Conservation (phyloP, 2,329 filamentous ascomycete genomes). For the Exophiala spinifera region DNA sequence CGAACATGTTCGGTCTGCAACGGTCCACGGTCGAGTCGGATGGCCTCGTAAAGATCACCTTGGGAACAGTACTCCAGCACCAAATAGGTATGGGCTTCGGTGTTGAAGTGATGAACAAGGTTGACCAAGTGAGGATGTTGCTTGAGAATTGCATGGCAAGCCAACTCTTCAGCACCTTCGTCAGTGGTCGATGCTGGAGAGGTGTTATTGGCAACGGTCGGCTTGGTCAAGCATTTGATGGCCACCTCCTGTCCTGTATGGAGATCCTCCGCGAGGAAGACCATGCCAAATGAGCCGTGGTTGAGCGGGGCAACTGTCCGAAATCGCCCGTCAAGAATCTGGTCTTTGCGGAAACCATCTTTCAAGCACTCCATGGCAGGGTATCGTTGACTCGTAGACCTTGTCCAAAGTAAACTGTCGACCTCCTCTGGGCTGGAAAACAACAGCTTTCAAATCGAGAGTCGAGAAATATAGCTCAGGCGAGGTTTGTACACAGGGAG, state of each 20-base stretch:
- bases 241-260: conserved; percentile 76
- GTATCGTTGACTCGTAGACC: neutral
- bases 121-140: conserved; percentile 91
- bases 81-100: conserved; percentile 81
- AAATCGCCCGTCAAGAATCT: conserved; percentile 84
- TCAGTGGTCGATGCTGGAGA: conserved; percentile 59
- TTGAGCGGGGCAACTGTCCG: conserved; percentile 91
- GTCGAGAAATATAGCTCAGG: conserved; percentile 12
- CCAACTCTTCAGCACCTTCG: conserved; percentile 58
- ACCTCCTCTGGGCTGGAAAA: conserved; percentile 1
- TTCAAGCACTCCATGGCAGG: conserved; percentile 76
- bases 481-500: conserved; percentile 24
- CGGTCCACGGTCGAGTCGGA: conserved; percentile 81
- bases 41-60: conserved; percentile 96
- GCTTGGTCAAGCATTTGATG: conserved; percentile 94
- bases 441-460: conserved; percentile 13
- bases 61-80: conserved; percentile 94
- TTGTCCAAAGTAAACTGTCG: neutral
- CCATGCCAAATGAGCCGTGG: conserved; percentile 98
- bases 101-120: conserved; percentile 86
- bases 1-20: conserved; percentile 94
- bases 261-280: conserved; percentile 85
- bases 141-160: conserved; percentile 74
- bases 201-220: conserved; percentile 31
- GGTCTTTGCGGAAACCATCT: conserved; percentile 73